Evolutionary conservation across 805 yeast species (phyloP).

Genomic region (Candida ipomoeae): DNA sequence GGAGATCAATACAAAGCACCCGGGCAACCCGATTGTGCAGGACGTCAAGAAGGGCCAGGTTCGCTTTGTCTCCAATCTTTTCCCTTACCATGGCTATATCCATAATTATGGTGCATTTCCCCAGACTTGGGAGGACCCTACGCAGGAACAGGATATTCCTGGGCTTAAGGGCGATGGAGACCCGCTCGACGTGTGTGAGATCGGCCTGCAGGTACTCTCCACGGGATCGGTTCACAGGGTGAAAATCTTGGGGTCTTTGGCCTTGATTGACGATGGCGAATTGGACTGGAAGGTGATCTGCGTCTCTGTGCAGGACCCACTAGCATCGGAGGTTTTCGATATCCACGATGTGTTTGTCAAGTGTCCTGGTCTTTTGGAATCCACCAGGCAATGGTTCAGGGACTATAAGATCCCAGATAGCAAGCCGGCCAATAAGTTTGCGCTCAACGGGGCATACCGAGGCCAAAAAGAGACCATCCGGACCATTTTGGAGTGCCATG

Average conservation of each 20-base stretch:
- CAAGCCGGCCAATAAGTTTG: slow-evolving; percentile 93
- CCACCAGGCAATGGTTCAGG: slow-evolving; percentile 97
- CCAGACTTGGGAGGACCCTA: slow-evolving; percentile 80
- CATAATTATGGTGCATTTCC: slow-evolving; percentile 99
- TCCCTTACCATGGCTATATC: slow-evolving; percentile 98
- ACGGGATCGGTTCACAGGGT: slow-evolving; percentile 82
- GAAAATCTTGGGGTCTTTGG: slow-evolving; percentile 91
- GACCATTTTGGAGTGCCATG: slow-evolving; percentile 74
- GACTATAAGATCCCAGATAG: slow-evolving; percentile 98
- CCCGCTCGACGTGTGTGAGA: slow-evolving; percentile 92
- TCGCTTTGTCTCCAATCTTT: slow-evolving; percentile 93
- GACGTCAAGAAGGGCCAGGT: slow-evolving; percentile 96
- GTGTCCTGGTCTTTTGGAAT: slow-evolving; percentile 89
- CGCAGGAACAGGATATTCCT: slow-evolving; percentile 51
- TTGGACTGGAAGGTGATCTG: slow-evolving; percentile 91
- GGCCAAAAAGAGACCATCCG: slow-evolving; percentile 82
- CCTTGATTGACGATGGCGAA: slow-evolving; percentile 89
- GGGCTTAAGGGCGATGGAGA: slow-evolving; percentile 78
- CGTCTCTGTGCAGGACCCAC: slow-evolving; percentile 77
- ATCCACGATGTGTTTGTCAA: slow-evolving; percentile 86
- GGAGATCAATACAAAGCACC: slow-evolving; percentile 82
- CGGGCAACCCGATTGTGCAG: slow-evolving; percentile 91
- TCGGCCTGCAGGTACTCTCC: slow-evolving; percentile 63
- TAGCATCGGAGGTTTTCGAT: slow-evolving; percentile 82
- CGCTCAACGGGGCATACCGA: slow-evolving; percentile 92